Base-by-base conservation (phyloP, 345 rosid genomes). In the Clarkia xantiana region DNA sequence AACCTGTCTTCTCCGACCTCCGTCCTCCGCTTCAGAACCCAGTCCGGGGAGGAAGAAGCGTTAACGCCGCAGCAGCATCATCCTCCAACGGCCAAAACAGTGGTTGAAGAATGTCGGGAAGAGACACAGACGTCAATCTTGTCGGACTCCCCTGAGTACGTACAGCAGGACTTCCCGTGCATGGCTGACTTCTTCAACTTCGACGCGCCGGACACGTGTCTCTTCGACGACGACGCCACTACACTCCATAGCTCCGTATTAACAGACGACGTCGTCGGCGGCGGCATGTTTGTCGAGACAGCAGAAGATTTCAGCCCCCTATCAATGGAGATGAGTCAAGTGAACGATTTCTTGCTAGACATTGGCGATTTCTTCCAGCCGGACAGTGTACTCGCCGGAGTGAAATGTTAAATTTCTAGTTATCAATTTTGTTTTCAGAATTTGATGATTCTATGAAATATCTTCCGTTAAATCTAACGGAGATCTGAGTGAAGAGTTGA, bases 1-100 rank as follows among this genome's bases (percentile, higher is more conserved):
- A 74, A 68, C 38, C 67, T 72, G 6, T 74, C 78, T 0, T 90
- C 97, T 40, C 94, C 97, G 1, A 86, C 71, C 0, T 90, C 97
- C 17, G 40, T 42, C 48, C 25, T 49, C 49, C 49, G 17, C 5
- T 46, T 18, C 23, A 46, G 49, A 46, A 46, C 11, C 22, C 49
- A 46, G 7, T 46, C 18, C 23, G 18, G 23, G 14, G 25, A 1
- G 3, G 47, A 46, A 19, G 16, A 46, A 11, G 23, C 23, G 10
- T 9, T 17, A 23, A 45, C 17, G 14, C 19, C 38, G n/a, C 22
- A 16, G 14, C 34, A 22, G 25, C 56, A 62, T 44, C 47, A 12
- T 0, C 10, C 18, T 2, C 14, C 1, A 14, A 8, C 47, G 45
- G 64, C 47, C 47, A 18, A 44, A 17, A 11, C 16, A 18, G 47